Evolutionary conservation across 768 basidiomycete species (phyloP).

Genomic region (Kwoniella bestiolae): DNA sequence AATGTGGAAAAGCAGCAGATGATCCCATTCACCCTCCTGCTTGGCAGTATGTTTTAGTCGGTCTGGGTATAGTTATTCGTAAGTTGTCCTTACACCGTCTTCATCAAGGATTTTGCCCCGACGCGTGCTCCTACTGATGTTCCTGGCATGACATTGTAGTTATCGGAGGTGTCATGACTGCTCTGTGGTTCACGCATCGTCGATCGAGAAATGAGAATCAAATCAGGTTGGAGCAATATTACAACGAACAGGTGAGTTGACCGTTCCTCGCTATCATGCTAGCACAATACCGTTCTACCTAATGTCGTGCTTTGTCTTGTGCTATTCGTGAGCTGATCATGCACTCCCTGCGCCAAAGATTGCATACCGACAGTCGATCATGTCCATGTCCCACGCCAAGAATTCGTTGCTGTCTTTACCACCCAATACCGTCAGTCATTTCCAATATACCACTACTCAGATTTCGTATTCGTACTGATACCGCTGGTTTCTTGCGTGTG

Average conservation of each 20-base stretch:
- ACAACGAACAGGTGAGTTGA: conserved; percentile 71
- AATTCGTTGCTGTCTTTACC: conserved; percentile 45
- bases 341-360: too few relatives aligned
- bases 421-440: conserved; percentile 41
- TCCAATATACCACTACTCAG: too few relatives aligned
- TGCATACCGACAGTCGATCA: conserved; percentile 55
- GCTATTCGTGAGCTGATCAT: too few relatives aligned
- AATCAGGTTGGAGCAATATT: conserved; percentile 83
- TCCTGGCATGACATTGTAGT: conserved; percentile 60
- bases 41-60: conserved; percentile 76
- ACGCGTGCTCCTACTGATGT: neutral
- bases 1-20: conserved; percentile 69
- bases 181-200: conserved; percentile 72
- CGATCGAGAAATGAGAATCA: conserved; percentile 75
- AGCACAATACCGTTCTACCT: too few relatives aligned
- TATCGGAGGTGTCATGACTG: conserved; percentile 71
- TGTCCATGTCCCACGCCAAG: conserved; percentile 54
- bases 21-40: conserved; percentile 67
- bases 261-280: too few relatives aligned
- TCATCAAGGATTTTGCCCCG: neutral
- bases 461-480: too few relatives aligned
- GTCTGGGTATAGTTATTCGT: conserved; percentile 74
- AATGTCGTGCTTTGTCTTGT: too few relatives aligned
- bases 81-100: too few relatives aligned
- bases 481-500: neutral